Percentiles rank a stretch among this genome's conserved stretches.
Evolutionary conservation across 2,329 filamentous ascomycete species (phyloP).

Genomic region (Polychaeton citri): DNA sequence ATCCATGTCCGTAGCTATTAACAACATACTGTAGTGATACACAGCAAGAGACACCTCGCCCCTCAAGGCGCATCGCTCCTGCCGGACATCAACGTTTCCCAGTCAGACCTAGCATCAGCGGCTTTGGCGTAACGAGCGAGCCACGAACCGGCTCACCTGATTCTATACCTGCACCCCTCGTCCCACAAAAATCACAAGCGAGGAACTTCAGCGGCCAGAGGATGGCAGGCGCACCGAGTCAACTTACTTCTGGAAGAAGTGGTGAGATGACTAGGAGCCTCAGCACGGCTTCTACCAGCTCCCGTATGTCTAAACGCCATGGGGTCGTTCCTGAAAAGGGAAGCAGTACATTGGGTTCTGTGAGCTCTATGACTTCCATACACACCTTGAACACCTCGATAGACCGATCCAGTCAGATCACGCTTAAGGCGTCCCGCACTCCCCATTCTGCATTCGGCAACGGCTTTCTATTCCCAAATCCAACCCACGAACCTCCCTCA

Average conservation of each 20-base stretch:
- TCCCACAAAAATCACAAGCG: conserved; percentile 70
- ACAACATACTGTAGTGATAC: too few relatives aligned
- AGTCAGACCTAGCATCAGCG: conserved; percentile 53
- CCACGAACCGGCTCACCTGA: conserved; percentile 56
- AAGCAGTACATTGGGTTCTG: background rate
- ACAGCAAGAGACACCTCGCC: conserved; percentile 62
- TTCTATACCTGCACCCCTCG: conserved; percentile 50
- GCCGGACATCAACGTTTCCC: conserved; percentile 39
- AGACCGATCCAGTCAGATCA: background rate
- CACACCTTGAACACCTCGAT: background rate
- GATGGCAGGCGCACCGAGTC: background rate
- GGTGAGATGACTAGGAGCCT: background rate
- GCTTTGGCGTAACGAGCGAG: conserved; percentile 37
- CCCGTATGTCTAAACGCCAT: background rate
- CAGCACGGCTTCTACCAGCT: background rate
- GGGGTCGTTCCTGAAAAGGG: background rate
- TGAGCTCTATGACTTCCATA: background rate
- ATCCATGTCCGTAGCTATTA: too few relatives aligned
- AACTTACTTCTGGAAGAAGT: background rate
- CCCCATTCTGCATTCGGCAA: background rate
- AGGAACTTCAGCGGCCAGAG: background rate
- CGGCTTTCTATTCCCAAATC: background rate
- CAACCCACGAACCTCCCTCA: background rate
- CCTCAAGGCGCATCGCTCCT: conserved; percentile 42
- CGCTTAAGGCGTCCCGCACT: background rate